Base-by-base conservation (phyloP, 306 rosid species). In the Cercis canadensis region DNA sequence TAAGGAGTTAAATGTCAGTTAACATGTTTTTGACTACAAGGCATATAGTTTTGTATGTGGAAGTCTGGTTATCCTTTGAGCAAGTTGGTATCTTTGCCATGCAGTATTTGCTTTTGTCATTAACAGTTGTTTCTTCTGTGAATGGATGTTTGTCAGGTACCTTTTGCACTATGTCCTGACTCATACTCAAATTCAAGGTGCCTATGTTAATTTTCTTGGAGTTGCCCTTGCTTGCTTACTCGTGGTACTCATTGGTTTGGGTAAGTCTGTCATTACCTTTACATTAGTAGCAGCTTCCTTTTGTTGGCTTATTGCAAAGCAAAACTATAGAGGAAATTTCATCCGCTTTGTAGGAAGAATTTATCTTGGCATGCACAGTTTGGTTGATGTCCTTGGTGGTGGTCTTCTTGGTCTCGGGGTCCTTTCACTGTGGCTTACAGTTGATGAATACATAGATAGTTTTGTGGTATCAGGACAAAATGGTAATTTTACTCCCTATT, bases 341-440 rank as follows among this genome's bases (percentile, higher is more conserved):
- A 57, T 76, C 54, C 62, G 62, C 62, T 53, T 81, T 82, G 80
- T 44, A 95, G 97, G 96, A 75, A 95, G 99, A 89, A 82, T 95
- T 65, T 91, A 91, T 81, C 97, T 95, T 14, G 99, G 99, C 57
- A 91, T 95, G 99, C 99, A 95, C 87, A 95, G 97, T 68, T 46
- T 88, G 68, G 45, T 91, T 58, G 99, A 95, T 82, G 17, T 95
- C 73, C 67, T 89, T 37, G 83, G 83, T 62, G 99, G 99, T 39
- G 84, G 87, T 75, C 78, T 81, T 45, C 46, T 91, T 66, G 99
- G 97, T 63, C 66, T 86, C 12, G 84, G 67, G 75, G 15, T 89
- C 79, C 97, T 95, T 76, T 80, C 82, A 47, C 73, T 95, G 62
- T 95, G 99, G 99, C 90, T 89, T 69, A 58, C 69, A 54, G 85